phyloP scores from a whole-genome alignment of 805 yeast species.

The Cyberlindnera mycetangii region DNA sequence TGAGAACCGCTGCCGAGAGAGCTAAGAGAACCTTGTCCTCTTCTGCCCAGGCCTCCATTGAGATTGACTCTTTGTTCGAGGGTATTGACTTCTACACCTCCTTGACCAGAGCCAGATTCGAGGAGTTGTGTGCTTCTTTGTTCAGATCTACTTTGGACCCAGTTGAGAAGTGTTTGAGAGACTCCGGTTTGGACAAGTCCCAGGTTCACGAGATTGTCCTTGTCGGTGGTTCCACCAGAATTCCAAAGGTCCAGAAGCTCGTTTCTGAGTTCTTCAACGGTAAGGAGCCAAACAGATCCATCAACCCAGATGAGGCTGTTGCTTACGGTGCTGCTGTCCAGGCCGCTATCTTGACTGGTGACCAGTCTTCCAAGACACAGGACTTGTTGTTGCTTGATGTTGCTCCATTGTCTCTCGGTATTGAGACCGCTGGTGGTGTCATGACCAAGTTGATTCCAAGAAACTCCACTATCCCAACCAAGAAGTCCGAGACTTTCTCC shows the following conservation, averaged over 20 bases:
- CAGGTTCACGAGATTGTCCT: constrained; percentile 88
- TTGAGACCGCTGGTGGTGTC: constrained; percentile 99
- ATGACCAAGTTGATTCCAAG: constrained; percentile 97
- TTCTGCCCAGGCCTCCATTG: constrained; percentile 91
- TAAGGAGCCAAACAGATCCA: constrained; percentile 94
- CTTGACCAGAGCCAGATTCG: constrained; percentile 95
- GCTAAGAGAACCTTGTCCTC: constrained; percentile 93
- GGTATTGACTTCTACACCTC: constrained; percentile 97
- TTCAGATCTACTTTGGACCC: constrained; percentile 94
- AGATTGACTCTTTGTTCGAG: constrained; percentile 91
- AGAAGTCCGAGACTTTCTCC: constrained; percentile 95
- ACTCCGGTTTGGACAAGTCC: constrained; percentile 86
- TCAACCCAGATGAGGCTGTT: constrained; percentile 98
- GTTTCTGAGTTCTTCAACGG: constrained; percentile 97
- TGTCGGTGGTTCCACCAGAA: constrained; percentile 98
- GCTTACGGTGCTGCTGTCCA: constrained; percentile 99
- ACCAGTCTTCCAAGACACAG: constrained; percentile 93
- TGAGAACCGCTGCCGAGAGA: constrained; percentile 59
- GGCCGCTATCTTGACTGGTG: constrained; percentile 96
- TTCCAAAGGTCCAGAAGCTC: constrained; percentile 94
- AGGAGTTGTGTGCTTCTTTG: constrained; percentile 90
- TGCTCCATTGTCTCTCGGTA: constrained; percentile 96
- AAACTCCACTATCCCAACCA: constrained; percentile 95
- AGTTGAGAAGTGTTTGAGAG: constrained; percentile 91
- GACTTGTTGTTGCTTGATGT: constrained; percentile 93